Base-by-base conservation (phyloP, 371 early-diverging fungal species). In the Saksenaea oblongispora region DNA sequence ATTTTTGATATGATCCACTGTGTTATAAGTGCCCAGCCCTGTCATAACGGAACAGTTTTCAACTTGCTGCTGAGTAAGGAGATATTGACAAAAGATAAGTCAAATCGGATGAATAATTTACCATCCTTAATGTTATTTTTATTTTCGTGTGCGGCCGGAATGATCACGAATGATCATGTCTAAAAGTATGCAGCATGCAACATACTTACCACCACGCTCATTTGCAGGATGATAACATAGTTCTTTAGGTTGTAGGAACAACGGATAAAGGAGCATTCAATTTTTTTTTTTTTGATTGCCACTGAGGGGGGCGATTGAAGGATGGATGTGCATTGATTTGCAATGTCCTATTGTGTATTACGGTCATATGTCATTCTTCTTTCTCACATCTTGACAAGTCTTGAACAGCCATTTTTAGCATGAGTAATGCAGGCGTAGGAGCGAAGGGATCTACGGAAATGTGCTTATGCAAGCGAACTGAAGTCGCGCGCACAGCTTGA, bases 191-290 rank as follows among this genome's bases (percentile, higher is more conserved):
- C 51, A 47, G 51, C n/a, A 47, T 47, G 51, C 51, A 47, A 22
- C 24, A 22, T 22, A 22, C 51, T 22, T 47, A 18, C 11, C n/a
- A n/a, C 24, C 51, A 47, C 22, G 51, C 51, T 47, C 22, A 22
- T 47, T 22, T 22, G 51, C 51, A 47, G 51, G 51, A 26, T 22
- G 51, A 47, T 47, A 47, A 47, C 51, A 47, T 47, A 22, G 51
- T 47, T 47, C 9, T 8, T 47, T 22, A 22, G 51, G 22, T 22
- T 26, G 22, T 47, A 22, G 17, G 51, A 47, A 47, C 39, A 39
- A 39, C 39, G 15, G 39, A 39, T 39, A 3, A 2, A 39, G 39
- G n/a, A 39, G 31, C 31, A 31, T 31, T 31, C 31, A 31, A 31
- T 41, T 17, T 41, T 41, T 41, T 41, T 41, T 5, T n/a, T 17